Percentiles rank a stretch among this genome's conserved stretches.
phyloP scores from a whole-genome alignment of 2,329 filamentous ascomycete genomes.

The Penicillium oxalicum region DNA sequence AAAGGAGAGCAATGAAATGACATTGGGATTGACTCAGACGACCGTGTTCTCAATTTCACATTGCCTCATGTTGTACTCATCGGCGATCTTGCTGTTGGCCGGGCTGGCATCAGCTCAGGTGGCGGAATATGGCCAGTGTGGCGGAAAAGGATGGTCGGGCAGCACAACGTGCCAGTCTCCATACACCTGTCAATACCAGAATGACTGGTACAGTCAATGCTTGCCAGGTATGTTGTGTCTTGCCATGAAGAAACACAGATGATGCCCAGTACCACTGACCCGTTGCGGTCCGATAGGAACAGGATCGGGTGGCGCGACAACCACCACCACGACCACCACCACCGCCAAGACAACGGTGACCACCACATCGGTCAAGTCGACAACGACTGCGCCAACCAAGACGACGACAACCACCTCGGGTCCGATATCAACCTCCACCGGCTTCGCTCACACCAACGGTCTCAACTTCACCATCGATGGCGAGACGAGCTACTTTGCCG shows the following conservation, averaged over 20 bases:
- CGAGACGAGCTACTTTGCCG: slow-evolving; percentile 41
- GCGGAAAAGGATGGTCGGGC: slow-evolving; percentile 13
- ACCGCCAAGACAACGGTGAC: slow-evolving; percentile 3
- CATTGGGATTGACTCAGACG: too few relatives aligned
- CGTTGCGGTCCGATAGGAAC: neutral
- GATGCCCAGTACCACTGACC: neutral
- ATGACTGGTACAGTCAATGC: slow-evolving; percentile 21
- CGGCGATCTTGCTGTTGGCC: slow-evolving; percentile 10
- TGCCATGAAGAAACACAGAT: neutral
- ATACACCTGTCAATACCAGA: slow-evolving; percentile 14
- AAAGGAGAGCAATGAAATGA: too few relatives aligned
- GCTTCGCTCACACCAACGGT: slow-evolving; percentile 21
- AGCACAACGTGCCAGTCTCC: slow-evolving; percentile 10
- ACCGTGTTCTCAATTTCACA: neutral
- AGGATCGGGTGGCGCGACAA: slow-evolving; percentile 1
- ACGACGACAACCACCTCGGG: slow-evolving; percentile 3
- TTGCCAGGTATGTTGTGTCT: slow-evolving; percentile 7
- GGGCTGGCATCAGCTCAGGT: slow-evolving; percentile 19
- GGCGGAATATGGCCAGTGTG: slow-evolving; percentile 18
- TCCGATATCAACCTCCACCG: slow-evolving; percentile 5
- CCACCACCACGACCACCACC: slow-evolving; percentile 7
- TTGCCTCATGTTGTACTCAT: slow-evolving; percentile 11
- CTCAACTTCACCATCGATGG: slow-evolving; percentile 37
- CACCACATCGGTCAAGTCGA: neutral
- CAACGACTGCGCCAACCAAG: neutral